These are phyloP conservation scores for Ogataea hybrid DNA, from an alignment of 1,139 yeast species.

Conservation along the genomic window DNA sequence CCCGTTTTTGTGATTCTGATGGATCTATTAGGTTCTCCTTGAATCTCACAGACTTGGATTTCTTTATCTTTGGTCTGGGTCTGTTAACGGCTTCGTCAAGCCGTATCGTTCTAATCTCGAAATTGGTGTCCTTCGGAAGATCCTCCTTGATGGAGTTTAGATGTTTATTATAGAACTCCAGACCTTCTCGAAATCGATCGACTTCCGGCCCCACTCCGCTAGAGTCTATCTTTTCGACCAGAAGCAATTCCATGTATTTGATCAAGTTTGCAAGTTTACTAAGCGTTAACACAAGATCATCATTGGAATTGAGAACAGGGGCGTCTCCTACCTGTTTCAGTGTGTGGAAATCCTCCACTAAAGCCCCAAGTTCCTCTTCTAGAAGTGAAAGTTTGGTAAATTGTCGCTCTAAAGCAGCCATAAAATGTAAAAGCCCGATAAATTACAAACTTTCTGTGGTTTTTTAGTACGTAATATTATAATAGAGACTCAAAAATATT, in stretches of 20 bases:
- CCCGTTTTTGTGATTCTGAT: constrained; percentile 4
- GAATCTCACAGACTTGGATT: constrained; percentile 52
- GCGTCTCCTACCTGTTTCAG: constrained; percentile 8
- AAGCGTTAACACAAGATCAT: constrained; percentile 14
- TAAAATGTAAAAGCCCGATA: neutral
- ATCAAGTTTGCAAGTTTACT: constrained; percentile 17
- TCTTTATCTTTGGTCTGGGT: constrained; percentile 22
- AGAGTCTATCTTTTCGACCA: constrained; percentile 15
- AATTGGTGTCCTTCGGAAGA: constrained; percentile 5
- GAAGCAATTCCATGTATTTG: constrained; percentile 18
- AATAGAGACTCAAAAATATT: constrained; percentile 14
- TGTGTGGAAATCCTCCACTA: constrained; percentile 19
- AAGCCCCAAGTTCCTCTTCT: constrained; percentile 17
- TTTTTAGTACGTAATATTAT: neutral
- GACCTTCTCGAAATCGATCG: constrained; percentile 3
- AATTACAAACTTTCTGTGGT: neutral
- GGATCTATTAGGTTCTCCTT: constrained; percentile 41
- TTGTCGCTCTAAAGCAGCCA: constrained; percentile 17
- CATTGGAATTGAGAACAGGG: constrained; percentile 9
- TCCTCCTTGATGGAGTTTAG: constrained; percentile 1
- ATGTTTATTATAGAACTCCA: constrained; percentile 2
- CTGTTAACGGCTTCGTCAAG: constrained; percentile 4
- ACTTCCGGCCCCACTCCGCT: neutral
- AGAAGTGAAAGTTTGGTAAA: constrained; percentile 19
- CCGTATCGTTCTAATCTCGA: constrained; percentile 4